Percentiles rank a stretch among this genome's conserved stretches.
Conservation (phyloP, 257 asterid genomes). For the Handroanthus guayacan region DNA sequence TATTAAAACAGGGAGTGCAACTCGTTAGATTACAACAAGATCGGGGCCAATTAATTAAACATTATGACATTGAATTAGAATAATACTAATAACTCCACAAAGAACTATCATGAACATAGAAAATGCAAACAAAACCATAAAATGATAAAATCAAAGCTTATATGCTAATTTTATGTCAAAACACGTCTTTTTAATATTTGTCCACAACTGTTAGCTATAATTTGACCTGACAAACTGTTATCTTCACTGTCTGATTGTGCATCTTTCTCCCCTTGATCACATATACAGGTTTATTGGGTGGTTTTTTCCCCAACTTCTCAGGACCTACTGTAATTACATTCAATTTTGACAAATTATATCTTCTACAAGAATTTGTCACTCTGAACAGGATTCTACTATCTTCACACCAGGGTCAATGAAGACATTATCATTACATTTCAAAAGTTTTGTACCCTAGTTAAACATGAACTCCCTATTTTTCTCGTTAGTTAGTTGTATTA, state of each 20-base stretch:
- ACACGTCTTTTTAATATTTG: not conserved
- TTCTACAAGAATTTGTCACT: not conserved
- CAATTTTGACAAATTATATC: too few species aligned
- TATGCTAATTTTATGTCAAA: not conserved
- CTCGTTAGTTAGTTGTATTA: slow-evolving; percentile 2
- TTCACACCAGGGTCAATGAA: not conserved
- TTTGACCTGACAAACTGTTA: not conserved
- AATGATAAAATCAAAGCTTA: not conserved
- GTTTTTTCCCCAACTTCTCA: not conserved
- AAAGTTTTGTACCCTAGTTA: not conserved
- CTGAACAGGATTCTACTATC: not conserved
- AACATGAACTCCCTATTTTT: not conserved
- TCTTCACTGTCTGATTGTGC: not conserved
- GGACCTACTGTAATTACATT: not conserved
- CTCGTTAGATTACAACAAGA: not conserved
- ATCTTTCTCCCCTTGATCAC: not conserved
- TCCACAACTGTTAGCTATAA: not conserved
- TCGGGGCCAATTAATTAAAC: not conserved
- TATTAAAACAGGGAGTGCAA: not conserved
- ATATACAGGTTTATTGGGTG: not conserved
- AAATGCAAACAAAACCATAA: not conserved
- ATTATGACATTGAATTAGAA: not conserved
- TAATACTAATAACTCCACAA: too few species aligned
- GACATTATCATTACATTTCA: not conserved
- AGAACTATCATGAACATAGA: not conserved